A percentile compares a stretch with the other conserved stretches of the same genome.
These are phyloP conservation scores for Bertia moriformis DNA, from an alignment of 2,329 filamentous ascomycete species.

Conservation along the genomic window DNA sequence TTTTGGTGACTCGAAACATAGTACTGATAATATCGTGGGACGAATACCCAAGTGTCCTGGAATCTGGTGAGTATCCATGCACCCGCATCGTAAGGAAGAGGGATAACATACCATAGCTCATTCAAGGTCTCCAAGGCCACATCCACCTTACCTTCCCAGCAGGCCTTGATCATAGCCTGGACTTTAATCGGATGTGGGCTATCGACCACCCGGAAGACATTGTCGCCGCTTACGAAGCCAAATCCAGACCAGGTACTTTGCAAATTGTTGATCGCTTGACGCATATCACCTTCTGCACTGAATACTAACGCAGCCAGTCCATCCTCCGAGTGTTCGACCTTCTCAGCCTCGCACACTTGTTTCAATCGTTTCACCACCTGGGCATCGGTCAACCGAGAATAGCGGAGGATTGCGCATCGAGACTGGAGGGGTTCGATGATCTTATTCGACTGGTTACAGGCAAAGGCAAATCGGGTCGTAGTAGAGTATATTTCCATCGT, in stretches of 20 bases:
- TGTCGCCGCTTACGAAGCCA: constrained; percentile 92
- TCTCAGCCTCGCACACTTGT: constrained; percentile 85
- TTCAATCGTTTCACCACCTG: constrained; percentile 82
- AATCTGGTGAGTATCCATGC: no score
- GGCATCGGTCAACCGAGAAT: constrained; percentile 78
- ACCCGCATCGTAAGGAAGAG: no score
- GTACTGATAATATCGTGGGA: constrained; percentile 97
- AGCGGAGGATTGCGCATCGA: constrained; percentile 90
- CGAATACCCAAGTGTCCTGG: constrained; percentile 64
- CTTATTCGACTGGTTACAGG: constrained; percentile 97
- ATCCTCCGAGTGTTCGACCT: constrained; percentile 81
- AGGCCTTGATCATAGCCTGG: constrained; percentile 97
- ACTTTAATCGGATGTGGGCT: constrained; percentile 95
- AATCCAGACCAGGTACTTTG: constrained; percentile 89
- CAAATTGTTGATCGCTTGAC: constrained; percentile 95
- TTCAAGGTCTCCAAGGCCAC: constrained; percentile 71
- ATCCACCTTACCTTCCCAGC: constrained; percentile 83
- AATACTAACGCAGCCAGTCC: constrained; percentile 93
- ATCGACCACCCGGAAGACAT: constrained; percentile 95
- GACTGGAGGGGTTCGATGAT: constrained; percentile 99
- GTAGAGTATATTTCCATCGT: constrained; percentile 99
- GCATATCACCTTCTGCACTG: constrained; percentile 94
- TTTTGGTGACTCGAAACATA: constrained; percentile 98
- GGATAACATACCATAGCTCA: constrained; percentile 72
- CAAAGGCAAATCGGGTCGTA: constrained; percentile 92